phyloP scores from a whole-genome alignment of 495 filamentous ascomycete species.

The Glonium stellatum region DNA sequence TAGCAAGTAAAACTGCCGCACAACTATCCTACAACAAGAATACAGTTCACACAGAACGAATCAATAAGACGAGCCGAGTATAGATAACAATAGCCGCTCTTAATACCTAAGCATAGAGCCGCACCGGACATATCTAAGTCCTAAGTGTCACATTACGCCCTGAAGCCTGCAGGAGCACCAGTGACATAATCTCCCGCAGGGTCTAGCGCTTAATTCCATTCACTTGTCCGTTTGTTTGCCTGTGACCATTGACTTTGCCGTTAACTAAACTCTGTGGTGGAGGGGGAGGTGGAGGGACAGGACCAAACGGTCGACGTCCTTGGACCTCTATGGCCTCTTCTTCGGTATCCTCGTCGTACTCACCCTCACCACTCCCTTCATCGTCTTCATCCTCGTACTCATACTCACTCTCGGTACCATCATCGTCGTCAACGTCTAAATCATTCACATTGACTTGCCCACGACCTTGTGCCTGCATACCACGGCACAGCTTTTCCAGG shows the following conservation, averaged over 20 bases:
- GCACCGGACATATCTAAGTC: background rate
- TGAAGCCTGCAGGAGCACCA: background rate
- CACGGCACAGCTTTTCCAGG: constrained; percentile 84
- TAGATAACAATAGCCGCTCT: background rate
- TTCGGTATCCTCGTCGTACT: constrained; percentile 34
- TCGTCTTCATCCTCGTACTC: constrained; percentile 66
- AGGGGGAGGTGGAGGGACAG: constrained; percentile 38
- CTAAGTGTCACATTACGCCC: background rate
- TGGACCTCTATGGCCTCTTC: constrained; percentile 31
- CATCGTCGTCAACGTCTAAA: constrained; percentile 59
- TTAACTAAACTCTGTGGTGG: constrained; percentile 26
- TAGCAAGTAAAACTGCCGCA: too few relatives aligned
- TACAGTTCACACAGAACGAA: too few relatives aligned
- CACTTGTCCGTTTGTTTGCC: constrained; percentile 27
- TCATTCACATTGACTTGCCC: constrained; percentile 46
- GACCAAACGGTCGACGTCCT: constrained; percentile 32
- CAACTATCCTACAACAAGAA: too few relatives aligned
- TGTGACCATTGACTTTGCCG: constrained; percentile 26
- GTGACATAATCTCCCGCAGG: background rate
- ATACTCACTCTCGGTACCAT: constrained; percentile 62
- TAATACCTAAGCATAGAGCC: background rate
- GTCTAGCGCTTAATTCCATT: constrained; percentile 30
- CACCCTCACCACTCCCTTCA: constrained; percentile 56
- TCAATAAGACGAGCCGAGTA: too few relatives aligned
- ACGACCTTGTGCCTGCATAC: constrained; percentile 87